Conservation (phyloP, 352 stramenopile genomes). For the Phytophthora tentaculata region DNA sequence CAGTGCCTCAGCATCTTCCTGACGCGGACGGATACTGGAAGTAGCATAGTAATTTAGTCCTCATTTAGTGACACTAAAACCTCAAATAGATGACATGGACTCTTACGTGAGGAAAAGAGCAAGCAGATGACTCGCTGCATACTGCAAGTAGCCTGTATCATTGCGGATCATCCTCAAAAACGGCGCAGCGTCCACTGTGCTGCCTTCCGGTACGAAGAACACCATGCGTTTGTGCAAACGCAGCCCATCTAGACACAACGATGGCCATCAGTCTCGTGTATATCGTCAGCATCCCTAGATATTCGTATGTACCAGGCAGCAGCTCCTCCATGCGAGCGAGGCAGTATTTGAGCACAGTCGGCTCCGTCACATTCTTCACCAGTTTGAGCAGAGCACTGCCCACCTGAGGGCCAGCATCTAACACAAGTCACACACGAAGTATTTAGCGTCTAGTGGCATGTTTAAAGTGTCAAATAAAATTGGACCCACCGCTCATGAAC, state of each 20-base stretch:
- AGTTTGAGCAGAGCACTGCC: slow-evolving; percentile 79
- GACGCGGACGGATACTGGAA: slow-evolving; percentile 72
- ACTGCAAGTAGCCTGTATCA: slow-evolving; percentile 87
- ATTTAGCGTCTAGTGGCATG: neutral
- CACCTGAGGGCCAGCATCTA: slow-evolving; percentile 71
- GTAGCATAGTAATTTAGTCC: slow-evolving; percentile 8
- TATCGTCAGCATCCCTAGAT: neutral
- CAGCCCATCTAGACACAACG: slow-evolving; percentile 58
- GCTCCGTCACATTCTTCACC: slow-evolving; percentile 90
- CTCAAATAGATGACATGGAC: too few species aligned
- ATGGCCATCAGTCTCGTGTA: neutral
- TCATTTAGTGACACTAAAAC: neutral
- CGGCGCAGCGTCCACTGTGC: slow-evolving; percentile 74
- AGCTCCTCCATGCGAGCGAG: slow-evolving; percentile 89
- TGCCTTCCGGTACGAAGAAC: slow-evolving; percentile 82
- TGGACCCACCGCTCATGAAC: slow-evolving; percentile 55
- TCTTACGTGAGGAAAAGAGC: slow-evolving; percentile 89
- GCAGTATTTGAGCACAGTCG: slow-evolving; percentile 87
- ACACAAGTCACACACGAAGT: neutral
- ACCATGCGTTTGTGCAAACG: slow-evolving; percentile 78
- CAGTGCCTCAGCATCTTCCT: slow-evolving; percentile 81
- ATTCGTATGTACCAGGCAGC: slow-evolving; percentile 55
- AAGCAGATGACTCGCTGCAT: slow-evolving; percentile 77
- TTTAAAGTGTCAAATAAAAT: too few species aligned
- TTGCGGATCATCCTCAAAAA: slow-evolving; percentile 88